Conservation (phyloP, 768 basidiomycete species). For the Clathrus columnatus region DNA sequence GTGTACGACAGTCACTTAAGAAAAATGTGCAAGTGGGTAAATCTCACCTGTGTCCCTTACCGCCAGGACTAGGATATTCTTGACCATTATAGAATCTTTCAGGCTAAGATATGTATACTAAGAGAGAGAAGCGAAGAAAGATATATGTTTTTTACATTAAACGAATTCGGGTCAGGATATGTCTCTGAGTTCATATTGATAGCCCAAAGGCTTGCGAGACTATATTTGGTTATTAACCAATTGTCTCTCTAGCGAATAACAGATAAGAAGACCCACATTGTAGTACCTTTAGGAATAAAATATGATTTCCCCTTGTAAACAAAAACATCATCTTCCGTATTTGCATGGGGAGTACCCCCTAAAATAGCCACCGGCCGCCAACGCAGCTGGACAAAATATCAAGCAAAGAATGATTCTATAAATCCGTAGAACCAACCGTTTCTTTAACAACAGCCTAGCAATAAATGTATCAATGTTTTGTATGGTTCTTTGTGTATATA, state of each 20-base stretch:
- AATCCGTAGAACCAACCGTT: constrained; percentile 1
- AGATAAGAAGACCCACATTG: constrained; percentile 8
- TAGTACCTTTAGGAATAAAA: constrained; percentile 16
- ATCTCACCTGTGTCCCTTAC: constrained; percentile 9
- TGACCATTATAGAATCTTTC: constrained; percentile 11
- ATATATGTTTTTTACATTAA: background rate
- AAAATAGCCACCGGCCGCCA: constrained; percentile 15
- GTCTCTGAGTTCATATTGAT: constrained; percentile 14
- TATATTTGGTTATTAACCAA: background rate
- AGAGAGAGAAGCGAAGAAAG: background rate
- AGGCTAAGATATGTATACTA: background rate
- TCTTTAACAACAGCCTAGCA: constrained; percentile 11
- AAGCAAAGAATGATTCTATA: background rate
- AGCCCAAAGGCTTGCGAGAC: constrained; percentile 13
- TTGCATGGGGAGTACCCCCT: constrained; percentile 16
- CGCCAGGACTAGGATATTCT: constrained; percentile 9
- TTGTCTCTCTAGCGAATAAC: background rate
- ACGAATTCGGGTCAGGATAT: constrained; percentile 11
- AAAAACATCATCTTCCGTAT: constrained; percentile 13
- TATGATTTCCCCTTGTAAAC: constrained; percentile 12
- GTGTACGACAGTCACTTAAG: background rate
- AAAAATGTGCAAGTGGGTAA: background rate
- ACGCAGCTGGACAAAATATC: constrained; percentile 5
- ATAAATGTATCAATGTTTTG: background rate
- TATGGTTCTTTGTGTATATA: background rate